Evolutionary conservation across 1,139 yeast genomes (phyloP).

Genomic region (Entelexis paramagnoliae): DNA sequence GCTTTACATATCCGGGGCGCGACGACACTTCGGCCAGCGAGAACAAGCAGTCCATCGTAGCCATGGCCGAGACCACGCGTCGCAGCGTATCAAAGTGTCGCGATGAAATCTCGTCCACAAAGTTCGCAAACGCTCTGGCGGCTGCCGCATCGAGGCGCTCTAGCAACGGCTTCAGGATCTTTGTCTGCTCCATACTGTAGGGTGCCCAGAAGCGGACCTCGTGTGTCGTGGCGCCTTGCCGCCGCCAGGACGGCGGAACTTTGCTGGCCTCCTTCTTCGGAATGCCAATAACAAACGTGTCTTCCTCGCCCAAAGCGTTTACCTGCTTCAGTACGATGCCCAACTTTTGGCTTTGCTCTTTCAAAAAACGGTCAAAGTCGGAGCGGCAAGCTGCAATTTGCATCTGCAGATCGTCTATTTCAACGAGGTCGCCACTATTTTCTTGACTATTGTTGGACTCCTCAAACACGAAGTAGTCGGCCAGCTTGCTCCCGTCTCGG

Average conservation of each 20-base stretch:
- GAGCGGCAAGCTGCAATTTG: slow-evolving; percentile 29
- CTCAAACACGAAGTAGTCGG: slow-evolving; percentile 28
- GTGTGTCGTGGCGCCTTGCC: slow-evolving; percentile 59
- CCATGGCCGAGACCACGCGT: slow-evolving; percentile 42
- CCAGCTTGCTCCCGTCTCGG: slow-evolving; percentile 31
- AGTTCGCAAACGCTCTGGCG: slow-evolving; percentile 46
- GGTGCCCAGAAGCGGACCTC: slow-evolving; percentile 70
- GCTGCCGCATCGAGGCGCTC: slow-evolving; percentile 50
- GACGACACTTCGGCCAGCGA: slow-evolving; percentile 59
- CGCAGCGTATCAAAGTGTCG: slow-evolving; percentile 43
- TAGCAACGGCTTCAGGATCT: slow-evolving; percentile 48
- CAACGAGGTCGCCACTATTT: background rate
- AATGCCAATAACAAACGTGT: slow-evolving; percentile 53
- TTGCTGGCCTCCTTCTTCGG: slow-evolving; percentile 46
- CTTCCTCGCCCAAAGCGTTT: slow-evolving; percentile 45
- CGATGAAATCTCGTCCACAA: slow-evolving; percentile 40
- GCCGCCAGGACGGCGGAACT: slow-evolving; percentile 66
- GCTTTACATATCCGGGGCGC: slow-evolving; percentile 44
- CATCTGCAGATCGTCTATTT: slow-evolving; percentile 7
- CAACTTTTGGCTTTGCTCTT: slow-evolving; percentile 37
- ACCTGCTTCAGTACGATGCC: slow-evolving; percentile 51
- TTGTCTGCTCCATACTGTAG: slow-evolving; percentile 41
- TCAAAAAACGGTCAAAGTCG: slow-evolving; percentile 44
- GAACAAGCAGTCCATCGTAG: slow-evolving; percentile 61
- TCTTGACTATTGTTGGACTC: slow-evolving; percentile 22